These are phyloP conservation scores for Cladophialophora carrionii DNA, from an alignment of 2,329 filamentous ascomycete genomes.

Conservation along the genomic window DNA sequence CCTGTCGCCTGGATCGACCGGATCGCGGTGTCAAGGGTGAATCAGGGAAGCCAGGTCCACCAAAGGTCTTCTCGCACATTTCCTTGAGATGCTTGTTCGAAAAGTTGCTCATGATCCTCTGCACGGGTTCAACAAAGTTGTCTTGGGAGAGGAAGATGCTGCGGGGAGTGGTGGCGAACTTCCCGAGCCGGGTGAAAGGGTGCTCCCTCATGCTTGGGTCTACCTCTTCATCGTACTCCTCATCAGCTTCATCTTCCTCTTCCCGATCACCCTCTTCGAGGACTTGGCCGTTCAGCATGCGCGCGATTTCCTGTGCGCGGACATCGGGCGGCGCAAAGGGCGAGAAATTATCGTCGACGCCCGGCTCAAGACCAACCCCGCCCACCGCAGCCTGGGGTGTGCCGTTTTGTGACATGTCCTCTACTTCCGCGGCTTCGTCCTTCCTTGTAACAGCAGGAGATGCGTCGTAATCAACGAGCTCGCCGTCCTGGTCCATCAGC, in stretches of 20 bases:
- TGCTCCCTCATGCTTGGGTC: conserved; percentile 56
- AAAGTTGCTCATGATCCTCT: conserved; percentile 66
- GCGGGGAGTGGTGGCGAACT: conserved; percentile 71
- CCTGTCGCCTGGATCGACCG: conserved; percentile 55
- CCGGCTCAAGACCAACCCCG: conserved; percentile 28
- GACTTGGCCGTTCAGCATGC: conserved; percentile 47
- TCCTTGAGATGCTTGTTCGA: conserved; percentile 75
- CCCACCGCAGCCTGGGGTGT: conserved; percentile 17
- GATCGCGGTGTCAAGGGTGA: conserved; percentile 68
- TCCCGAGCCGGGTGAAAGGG: conserved; percentile 72
- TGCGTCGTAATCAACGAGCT: conserved; percentile 42
- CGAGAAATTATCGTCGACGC: conserved; percentile 15
- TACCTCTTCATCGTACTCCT: conserved; percentile 28
- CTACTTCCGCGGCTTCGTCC: neutral
- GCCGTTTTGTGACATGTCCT: neutral
- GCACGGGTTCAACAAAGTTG: conserved; percentile 71
- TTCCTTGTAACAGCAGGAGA: conserved; percentile 31
- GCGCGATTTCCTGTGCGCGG: conserved; percentile 46
- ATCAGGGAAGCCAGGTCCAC: conserved; percentile 73
- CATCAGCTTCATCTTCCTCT: conserved; percentile 37
- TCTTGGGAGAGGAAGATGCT: conserved; percentile 75
- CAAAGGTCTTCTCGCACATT: conserved; percentile 73
- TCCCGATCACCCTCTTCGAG: conserved; percentile 51
- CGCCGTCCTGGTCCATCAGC: conserved; percentile 46
- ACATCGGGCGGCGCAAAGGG: conserved; percentile 35